Base-by-base conservation (phyloP, 495 filamentous ascomycete genomes). In the Lophiotrema nucula region DNA sequence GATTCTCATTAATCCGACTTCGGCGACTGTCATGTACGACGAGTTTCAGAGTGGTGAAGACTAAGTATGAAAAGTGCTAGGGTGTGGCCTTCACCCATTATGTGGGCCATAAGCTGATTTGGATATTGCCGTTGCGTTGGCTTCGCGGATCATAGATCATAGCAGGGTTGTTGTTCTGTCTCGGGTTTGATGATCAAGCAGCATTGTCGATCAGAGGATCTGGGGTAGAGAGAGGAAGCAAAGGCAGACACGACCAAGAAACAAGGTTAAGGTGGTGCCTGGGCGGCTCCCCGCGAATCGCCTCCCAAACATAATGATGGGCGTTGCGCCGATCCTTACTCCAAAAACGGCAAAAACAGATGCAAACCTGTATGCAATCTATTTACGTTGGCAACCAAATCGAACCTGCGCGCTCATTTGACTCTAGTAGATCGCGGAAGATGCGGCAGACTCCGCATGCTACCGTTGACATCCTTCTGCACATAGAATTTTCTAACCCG, bases 281-380 rank as follows among this genome's bases (percentile, higher is more conserved):
- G 47, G 53, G 56, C 37, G 54, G 54, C 54, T 57, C 54, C 23
- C 43, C 21, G 38, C 28, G 13, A 37, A 59, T 52, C 3, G 22
- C 16, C 22, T 12, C 12, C 13, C 15, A 24, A 19, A 28, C 35
- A 58, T 2, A 2, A 58, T 41, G 54, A 51, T 31, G 54, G 46
- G n/a, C 2, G 45, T 50, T 27, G 47, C 56, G 56, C 18, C 26
- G 56, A 59, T 59, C 56, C 13, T 53, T 59, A 31, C 46, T 50
- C 44, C 45, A 23, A 49, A 50, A n/a, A 43, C 28, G 53, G 54
- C 1, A 42, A 44, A 58, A 50, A 26, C 8, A 37, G 8, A 49
- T 22, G 15, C 8, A 15, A n/a, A 19, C 28, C 22, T 28, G 19
- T 42, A 25, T 50, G 54, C 46, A 58, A 41, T 43, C 18, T 49